A percentile compares a stretch with the other conserved stretches of the same genome.
These are phyloP conservation scores for Brassica juncea DNA, from an alignment of 345 rosid species.

Conservation along the genomic window DNA sequence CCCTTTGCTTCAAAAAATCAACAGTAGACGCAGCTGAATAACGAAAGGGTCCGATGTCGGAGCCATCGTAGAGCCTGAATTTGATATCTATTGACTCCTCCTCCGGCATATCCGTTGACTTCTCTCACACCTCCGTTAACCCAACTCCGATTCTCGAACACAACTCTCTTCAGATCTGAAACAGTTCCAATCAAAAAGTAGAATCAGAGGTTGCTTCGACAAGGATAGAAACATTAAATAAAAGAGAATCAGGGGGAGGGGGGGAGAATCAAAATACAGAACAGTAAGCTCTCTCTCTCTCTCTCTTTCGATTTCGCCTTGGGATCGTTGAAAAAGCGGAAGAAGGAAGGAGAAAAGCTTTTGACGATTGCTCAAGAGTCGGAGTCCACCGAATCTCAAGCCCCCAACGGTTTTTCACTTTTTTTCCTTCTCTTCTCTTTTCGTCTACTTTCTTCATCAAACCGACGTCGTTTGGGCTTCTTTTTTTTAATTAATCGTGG, in stretches of 20 bases:
- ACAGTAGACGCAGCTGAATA: constrained; percentile 82
- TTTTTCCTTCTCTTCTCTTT: not conserved
- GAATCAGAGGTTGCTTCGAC: constrained; percentile 32
- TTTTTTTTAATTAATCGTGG: not conserved
- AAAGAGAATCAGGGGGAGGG: not conserved
- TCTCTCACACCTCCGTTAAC: constrained; percentile 10
- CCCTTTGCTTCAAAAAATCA: constrained; percentile 85
- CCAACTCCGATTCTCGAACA: constrained; percentile 36
- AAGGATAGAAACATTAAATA: not conserved
- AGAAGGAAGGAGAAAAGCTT: constrained; percentile 3
- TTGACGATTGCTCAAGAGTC: constrained; percentile 20
- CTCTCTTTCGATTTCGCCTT: not conserved
- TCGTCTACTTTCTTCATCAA: not conserved
- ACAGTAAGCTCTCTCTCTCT: not conserved
- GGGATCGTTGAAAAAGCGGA: constrained; percentile 14
- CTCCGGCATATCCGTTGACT: constrained; percentile 70
- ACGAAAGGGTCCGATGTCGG: constrained; percentile 89
- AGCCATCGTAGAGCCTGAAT: constrained; percentile 89
- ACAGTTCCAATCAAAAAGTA: constrained; percentile 3
- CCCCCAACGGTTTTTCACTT: not conserved
- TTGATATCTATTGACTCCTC: constrained; percentile 81
- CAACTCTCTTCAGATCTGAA: constrained; percentile 36
- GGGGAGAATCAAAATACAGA: constrained; percentile 11
- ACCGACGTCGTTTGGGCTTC: not conserved
- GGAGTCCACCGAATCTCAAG: constrained; percentile 23